Base-by-base conservation (phyloP, 1,139 yeast genomes). In the Lodderomyces margitis region DNA sequence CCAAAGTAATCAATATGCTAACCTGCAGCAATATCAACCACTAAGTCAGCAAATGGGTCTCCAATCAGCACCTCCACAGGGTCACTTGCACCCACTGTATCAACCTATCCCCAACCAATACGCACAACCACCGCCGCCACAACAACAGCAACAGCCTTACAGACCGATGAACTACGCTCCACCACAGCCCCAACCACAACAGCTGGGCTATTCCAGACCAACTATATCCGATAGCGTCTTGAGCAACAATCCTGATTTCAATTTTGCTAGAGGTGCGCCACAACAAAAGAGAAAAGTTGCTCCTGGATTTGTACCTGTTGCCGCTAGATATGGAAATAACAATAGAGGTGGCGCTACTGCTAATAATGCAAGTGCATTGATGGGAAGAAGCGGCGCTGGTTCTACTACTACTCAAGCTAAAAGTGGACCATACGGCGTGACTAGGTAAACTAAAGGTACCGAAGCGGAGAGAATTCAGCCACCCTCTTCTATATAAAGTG, bases 201-300 rank as follows among this genome's bases (percentile, higher is more conserved):
- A 31, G 32, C 25, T 21, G 11, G 24, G 20, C 5, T n/a, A 37
- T 5, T 23, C 47, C 16, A 44, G 58, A 12, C 63, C 68, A 12
- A 68, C 77, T 8, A 62, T 75, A 3, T 74, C 82, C 1, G 81
- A 76, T 40, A 66, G 64, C 44, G 70, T 73, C 10, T 61, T 78
- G 50, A 69, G 70, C 35, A 68, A 66, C 46, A 78, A 77, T 51
- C 83, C 83, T 6, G 82, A 78, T 51, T 77, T 78, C n/a, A 81
- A 78, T 50, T 76, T 78, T 49, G 58, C 70, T 14, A 41, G 74
- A 25, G 61, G 62, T 58, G 15, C 60, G 11, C 15, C 14, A 20
- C 36, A 30, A 31, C 56, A 53, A 24, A 47, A 54, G 31, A 48
- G 58, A 44, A 54, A 57, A 51, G 57, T 53, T 42, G 51, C 52